Evolutionary conservation across 73 alveolate genomes (phyloP).

Genomic region (Uronychia setigera): DNA sequence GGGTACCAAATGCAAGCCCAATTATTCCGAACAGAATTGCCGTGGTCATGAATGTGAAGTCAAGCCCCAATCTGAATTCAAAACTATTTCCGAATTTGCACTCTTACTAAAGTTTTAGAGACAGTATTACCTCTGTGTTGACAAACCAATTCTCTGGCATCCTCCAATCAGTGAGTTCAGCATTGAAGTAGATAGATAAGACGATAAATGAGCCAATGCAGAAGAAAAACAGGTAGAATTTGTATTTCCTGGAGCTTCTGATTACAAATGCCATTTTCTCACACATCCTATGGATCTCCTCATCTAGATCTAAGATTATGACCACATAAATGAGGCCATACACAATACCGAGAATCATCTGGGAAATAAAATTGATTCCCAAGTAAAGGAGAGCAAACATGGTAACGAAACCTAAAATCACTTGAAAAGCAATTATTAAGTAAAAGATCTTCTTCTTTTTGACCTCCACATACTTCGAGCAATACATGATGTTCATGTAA

Average conservation of each 20-base stretch:
- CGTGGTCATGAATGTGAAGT: conserved; percentile 30
- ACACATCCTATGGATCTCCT: conserved; percentile 40
- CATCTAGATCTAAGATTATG: conserved; percentile 27
- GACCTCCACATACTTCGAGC: conserved; percentile 38
- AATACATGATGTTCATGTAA: conserved; percentile 31
- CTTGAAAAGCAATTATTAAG: neutral
- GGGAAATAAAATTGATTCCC: conserved; percentile 24
- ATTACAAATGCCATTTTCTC: conserved; percentile 46
- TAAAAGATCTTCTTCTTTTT: conserved; percentile 12
- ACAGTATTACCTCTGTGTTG: conserved; percentile 31
- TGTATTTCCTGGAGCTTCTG: conserved; percentile 36
- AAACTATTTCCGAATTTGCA: conserved; percentile 25
- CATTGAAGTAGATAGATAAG: conserved; percentile 12
- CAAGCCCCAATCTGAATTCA: conserved; percentile 46
- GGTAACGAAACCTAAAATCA: conserved; percentile 3
- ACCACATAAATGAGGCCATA: conserved; percentile 36
- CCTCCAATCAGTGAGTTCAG: conserved; percentile 45
- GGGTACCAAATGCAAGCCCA: conserved; percentile 52
- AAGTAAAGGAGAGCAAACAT: conserved; percentile 18
- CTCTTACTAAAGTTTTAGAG: too few species aligned
- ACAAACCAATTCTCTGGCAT: conserved; percentile 51
- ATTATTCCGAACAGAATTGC: conserved; percentile 33
- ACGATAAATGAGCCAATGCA: conserved; percentile 44
- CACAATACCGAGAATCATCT: conserved; percentile 22
- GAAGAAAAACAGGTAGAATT: conserved; percentile 40